phyloP scores from a whole-genome alignment of 2,329 filamentous ascomycete species.

The Botrytis paeoniae region DNA sequence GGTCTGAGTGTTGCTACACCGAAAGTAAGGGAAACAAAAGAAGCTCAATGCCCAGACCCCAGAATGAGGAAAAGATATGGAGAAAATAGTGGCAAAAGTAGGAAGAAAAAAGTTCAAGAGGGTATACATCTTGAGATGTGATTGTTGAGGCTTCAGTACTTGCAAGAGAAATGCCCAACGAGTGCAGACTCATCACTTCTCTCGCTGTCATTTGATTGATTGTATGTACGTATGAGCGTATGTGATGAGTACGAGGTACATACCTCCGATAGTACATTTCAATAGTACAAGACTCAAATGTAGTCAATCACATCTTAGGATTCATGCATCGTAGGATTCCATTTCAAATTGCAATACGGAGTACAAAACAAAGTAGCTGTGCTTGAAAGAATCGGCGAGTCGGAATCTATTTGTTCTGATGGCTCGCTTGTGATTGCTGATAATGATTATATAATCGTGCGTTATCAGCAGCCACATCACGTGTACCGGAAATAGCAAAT shows the following conservation, averaged over 20 bases:
- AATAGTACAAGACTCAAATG: background rate
- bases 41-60: background rate
- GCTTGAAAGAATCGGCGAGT: background rate
- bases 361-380: background rate
- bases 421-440: background rate
- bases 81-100: slow-evolving; percentile 6
- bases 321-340: slow-evolving; percentile 3
- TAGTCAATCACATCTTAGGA: background rate
- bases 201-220: background rate
- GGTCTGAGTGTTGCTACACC: slow-evolving; percentile 13
- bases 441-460: background rate
- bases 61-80: slow-evolving; percentile 7
- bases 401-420: background rate
- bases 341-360: background rate
- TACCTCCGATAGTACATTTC: background rate
- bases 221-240: background rate
- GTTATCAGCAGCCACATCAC: background rate
- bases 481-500: background rate
- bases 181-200: background rate
- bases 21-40: background rate
- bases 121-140: background rate
- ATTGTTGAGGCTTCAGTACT: background rate
- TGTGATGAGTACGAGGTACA: background rate
- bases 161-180: background rate
- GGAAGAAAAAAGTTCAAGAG: background rate